Evolutionary conservation across 306 rosid genomes (phyloP), one percentile per base, ranked within the genome.

Genomic region (Citrullus mucosospermus): DNA sequence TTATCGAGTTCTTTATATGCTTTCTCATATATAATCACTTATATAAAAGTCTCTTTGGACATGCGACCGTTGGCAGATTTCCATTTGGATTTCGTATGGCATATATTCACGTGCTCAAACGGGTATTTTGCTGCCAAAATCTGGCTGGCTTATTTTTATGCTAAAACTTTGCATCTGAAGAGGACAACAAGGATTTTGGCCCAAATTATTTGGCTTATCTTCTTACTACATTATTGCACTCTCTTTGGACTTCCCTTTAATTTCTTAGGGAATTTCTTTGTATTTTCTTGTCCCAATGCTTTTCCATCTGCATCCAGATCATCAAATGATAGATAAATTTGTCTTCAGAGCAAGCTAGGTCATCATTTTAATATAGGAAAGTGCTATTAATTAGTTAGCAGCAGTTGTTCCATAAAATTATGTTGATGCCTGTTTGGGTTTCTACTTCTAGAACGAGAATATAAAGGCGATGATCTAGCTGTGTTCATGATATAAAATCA

Each of bases 31-130:
- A 46, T 67, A 66, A 69, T 69, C 34, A 20, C 55, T 41, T 69
- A 44, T 69, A 43, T 71, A 2, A 71, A 71, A 70, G 55, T 80
- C 81, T 41, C 76, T 65, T 65, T 16, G 58, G 79, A 53, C 78
- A 53, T 72, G 84, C 77, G 77, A 81, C 79, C 78, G 65, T 77
- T 75, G 53, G 75, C 76, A 67, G 75, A 78, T 59, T 41, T 82
- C 79, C 82, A 78, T 75, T 78, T 83, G 83, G 82, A 80, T 69
- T 60, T 81, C 70, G 75, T n/a, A 63, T 66, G 54, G 82, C 80
- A 85, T 76, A 68, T 78, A 50, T 85, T 86, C 82, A 77, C 81
- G 58, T 84, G 88, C 78, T 63, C 59, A 81, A 34, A 75, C 65
- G 28, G 85, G 85, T 73, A 66, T 79, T 48, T 59, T 78, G 79